These are phyloP conservation scores for Neophaeococcomyces mojaviensis DNA, from an alignment of 2,329 filamentous ascomycete species.

Conservation along the genomic window DNA sequence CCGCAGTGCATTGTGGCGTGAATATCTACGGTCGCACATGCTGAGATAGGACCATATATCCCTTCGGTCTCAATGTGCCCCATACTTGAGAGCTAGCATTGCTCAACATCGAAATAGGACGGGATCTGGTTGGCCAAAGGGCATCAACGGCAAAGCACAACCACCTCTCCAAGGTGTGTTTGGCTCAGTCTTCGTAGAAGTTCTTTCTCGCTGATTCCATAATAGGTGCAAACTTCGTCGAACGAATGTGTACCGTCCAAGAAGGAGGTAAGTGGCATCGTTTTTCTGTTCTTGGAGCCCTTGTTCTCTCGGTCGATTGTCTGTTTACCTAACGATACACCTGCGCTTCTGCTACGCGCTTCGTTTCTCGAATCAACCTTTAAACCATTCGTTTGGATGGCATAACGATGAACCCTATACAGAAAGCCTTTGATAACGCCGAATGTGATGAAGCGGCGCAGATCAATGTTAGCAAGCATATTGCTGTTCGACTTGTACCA, in stretches of 20 bases:
- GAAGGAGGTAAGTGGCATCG: slow-evolving; percentile 29
- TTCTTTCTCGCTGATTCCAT: slow-evolving; percentile 42
- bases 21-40: too few species aligned
- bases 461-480: slow-evolving; percentile 68
- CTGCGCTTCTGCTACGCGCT: background rate
- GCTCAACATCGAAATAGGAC: too few species aligned
- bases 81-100: too few species aligned
- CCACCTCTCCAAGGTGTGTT: slow-evolving; percentile 32
- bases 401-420: slow-evolving; percentile 88
- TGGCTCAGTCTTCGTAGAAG: slow-evolving; percentile 35
- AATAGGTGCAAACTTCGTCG: slow-evolving; percentile 44
- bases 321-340: too few species aligned
- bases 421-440: slow-evolving; percentile 91
- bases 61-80: too few species aligned
- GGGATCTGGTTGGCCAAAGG: background rate
- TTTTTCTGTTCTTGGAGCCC: background rate
- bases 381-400: slow-evolving; percentile 45
- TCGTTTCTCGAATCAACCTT: background rate
- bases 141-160: slow-evolving; percentile 39
- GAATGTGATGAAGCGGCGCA: slow-evolving; percentile 88
- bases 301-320: background rate
- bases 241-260: slow-evolving; percentile 44
- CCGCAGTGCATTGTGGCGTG: too few species aligned
- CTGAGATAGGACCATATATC: too few species aligned
- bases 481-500: slow-evolving; percentile 74